Evolutionary conservation across 768 basidiomycete species (phyloP), one percentile per base, ranked within the genome.

Genomic region (Leucocoprinus sp.): DNA sequence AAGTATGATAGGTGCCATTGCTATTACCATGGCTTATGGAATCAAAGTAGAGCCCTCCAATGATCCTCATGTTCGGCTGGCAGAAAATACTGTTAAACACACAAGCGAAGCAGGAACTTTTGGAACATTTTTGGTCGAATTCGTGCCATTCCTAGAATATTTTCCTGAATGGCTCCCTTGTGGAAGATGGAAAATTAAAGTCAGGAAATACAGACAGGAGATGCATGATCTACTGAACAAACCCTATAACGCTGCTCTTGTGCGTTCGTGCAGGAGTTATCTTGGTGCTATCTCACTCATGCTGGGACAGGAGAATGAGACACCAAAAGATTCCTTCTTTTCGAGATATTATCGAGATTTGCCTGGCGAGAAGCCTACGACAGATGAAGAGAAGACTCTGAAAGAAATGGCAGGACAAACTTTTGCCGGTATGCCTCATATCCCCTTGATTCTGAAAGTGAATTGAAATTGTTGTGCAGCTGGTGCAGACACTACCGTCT

Each of bases 91-190:
- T 5, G 15, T 55, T 0, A 18, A 21, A 3, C 35, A 21, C 8
- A 26, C 51, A 4, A 28, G 45, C 7, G 44, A 48, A 3, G 34
- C 29, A 5, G 22, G 17, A 8, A 45, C 22, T 2, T 46, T 43
- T 8, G 54, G 51, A n/a, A 48, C 48, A 0, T 57, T 52, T 19
- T 45, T 52, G 3, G 59, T 56, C 9, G 57, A 60, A 35, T 33
- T 45, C 7, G 45, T 50, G 1, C 27, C 35, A 19, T 11, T 42
- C 66, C 62, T 75, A 48, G 63, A 63, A 33, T 55, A 71, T 43
- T 55, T 76, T 28, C 74, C 74, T 1, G 54, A 62, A 12, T 73
- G 73, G 74, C 54, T 74, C 37, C 74, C 73, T 3, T 72, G 73
- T 8, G 69, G 71, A 7, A 50, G 51, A 0, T 75, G 74, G 63